Evolutionary conservation across 257 asterid genomes (phyloP).

Genomic region (Scutellaria baicalensis): DNA sequence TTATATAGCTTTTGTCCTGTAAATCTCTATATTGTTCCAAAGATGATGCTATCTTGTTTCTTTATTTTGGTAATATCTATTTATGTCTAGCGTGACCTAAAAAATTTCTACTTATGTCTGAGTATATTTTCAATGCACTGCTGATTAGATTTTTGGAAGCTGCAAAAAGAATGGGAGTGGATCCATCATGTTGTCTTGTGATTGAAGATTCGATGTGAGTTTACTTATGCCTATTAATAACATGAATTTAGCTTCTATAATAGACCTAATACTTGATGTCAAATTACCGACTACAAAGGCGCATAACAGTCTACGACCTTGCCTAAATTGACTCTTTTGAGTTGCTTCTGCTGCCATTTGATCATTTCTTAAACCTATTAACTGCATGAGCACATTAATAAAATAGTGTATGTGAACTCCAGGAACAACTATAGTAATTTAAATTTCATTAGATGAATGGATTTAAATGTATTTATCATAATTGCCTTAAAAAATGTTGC

Average conservation of each 20-base stretch:
- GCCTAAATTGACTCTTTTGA: neutral
- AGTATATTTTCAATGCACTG: conserved; percentile 5
- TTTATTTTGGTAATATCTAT: neutral
- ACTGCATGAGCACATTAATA: neutral
- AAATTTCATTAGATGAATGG: neutral
- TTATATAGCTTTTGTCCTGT: neutral
- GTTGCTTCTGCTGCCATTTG: neutral
- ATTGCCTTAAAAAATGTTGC: neutral
- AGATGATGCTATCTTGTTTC: neutral
- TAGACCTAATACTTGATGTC: neutral
- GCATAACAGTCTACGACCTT: neutral
- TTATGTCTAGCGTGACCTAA: neutral
- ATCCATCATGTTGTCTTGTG: conserved; percentile 66
- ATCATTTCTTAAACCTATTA: neutral
- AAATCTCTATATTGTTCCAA: neutral
- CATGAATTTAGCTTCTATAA: neutral
- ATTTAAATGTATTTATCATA: neutral
- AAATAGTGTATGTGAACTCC: neutral
- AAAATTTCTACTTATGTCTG: neutral
- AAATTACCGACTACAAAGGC: neutral
- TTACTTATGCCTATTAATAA: neutral
- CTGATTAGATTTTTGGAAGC: conserved; percentile 79
- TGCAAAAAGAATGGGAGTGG: conserved; percentile 68
- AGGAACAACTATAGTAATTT: neutral
- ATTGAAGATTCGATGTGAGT: conserved; percentile 88